Conservation (phyloP, 1,139 yeast species). For the Hemisphaericaspora subhashii region DNA sequence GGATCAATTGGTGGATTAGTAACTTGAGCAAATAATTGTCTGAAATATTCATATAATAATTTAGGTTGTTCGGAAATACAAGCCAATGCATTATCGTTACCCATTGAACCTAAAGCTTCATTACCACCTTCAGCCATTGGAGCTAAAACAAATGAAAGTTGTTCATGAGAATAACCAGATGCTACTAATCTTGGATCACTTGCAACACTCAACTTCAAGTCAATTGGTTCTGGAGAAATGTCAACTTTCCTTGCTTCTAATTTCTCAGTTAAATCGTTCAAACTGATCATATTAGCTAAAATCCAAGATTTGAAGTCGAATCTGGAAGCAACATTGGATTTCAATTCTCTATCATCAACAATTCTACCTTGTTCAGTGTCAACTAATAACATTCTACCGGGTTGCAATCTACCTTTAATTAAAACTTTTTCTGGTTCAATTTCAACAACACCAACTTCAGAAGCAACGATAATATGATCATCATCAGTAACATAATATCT, state of each 20-base stretch:
- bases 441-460: slow-evolving; percentile 96
- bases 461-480: slow-evolving; percentile 95
- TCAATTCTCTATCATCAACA: slow-evolving; percentile 90
- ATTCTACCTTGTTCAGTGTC: slow-evolving; percentile 92
- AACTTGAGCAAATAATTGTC: slow-evolving; percentile 96
- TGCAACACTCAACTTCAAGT: slow-evolving; percentile 50
- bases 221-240: slow-evolving; percentile 24
- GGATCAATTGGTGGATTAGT: slow-evolving; percentile 99
- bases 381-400: slow-evolving; percentile 94
- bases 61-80: slow-evolving; percentile 93
- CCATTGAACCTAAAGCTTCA: slow-evolving; percentile 97
- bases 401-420: slow-evolving; percentile 91
- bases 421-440: slow-evolving; percentile 80
- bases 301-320: slow-evolving; percentile 95
- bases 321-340: slow-evolving; percentile 75
- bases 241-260: slow-evolving; percentile 51
- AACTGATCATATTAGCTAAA: slow-evolving; percentile 77
- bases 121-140: slow-evolving; percentile 98
- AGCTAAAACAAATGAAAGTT: slow-evolving; percentile 74
- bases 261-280: slow-evolving; percentile 70
- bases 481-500: slow-evolving; percentile 94
- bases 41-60: slow-evolving; percentile 87
- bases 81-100: slow-evolving; percentile 96
- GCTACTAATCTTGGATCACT: slow-evolving; percentile 82
- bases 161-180: slow-evolving; percentile 92